Evolutionary conservation across 352 stramenopile species (phyloP).

Genomic region (Globisporangium radiosum): DNA sequence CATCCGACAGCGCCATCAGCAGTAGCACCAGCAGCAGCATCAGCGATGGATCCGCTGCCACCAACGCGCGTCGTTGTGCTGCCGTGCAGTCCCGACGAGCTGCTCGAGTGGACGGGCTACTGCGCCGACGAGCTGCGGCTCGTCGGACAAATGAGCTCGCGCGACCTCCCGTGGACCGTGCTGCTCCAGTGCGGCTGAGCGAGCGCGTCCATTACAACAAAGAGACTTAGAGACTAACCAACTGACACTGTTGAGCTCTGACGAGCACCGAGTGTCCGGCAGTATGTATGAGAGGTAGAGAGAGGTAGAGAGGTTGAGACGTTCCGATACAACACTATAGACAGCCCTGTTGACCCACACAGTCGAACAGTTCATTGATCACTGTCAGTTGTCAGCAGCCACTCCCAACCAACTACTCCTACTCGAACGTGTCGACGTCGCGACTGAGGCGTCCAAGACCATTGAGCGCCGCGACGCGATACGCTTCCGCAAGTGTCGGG

Average conservation of each 20-base stretch:
- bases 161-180: constrained; percentile 9
- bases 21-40: too few relatives aligned
- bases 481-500: constrained; percentile 87
- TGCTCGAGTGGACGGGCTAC: constrained; percentile 22
- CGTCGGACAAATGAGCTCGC: constrained; percentile 15
- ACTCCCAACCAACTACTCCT: constrained; percentile 8
- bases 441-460: constrained; percentile 81
- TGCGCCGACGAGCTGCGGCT: constrained; percentile 14
- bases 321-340: too few relatives aligned
- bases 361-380: too few relatives aligned
- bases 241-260: too few relatives aligned
- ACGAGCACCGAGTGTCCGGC: too few relatives aligned
- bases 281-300: too few relatives aligned
- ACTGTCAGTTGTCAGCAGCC: too few relatives aligned
- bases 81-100: constrained; percentile 19
- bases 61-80: constrained; percentile 20
- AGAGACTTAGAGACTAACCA: too few relatives aligned
- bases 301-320: too few relatives aligned
- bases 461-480: constrained; percentile 84
- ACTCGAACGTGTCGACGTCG: constrained; percentile 59
- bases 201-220: too few relatives aligned
- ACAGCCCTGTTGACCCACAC: too few relatives aligned
- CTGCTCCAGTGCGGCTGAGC: constrained; percentile 15
- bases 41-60: background rate
- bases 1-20: background rate